Conservation (phyloP, 495 filamentous ascomycete genomes). For the Lasiosphaeria hispida region DNA sequence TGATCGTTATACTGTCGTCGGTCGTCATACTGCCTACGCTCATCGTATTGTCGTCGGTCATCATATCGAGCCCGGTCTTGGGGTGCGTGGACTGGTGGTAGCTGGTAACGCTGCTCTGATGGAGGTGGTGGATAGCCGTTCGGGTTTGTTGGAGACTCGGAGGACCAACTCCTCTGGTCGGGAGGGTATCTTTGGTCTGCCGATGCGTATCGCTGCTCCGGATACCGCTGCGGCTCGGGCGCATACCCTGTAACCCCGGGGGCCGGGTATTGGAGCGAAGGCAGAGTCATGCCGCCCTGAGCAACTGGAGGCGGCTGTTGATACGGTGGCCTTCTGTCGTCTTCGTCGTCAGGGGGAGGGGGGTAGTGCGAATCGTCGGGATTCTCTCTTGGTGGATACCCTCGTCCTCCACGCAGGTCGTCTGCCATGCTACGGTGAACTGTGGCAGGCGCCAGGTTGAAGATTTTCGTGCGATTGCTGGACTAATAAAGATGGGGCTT, state of each 20-base stretch:
- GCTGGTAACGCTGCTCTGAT: conserved; percentile 20
- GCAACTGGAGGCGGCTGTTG: conserved; percentile 32
- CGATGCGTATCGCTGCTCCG: conserved; percentile 15
- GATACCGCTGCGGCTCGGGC: not conserved
- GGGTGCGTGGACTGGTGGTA: conserved; percentile 16
- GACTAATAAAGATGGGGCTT: not conserved
- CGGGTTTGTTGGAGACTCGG: conserved; percentile 20
- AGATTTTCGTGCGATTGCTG: not conserved
- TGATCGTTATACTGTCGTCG: conserved; percentile 21
- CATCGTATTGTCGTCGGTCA: conserved; percentile 13
- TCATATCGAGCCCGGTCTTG: conserved; percentile 13
- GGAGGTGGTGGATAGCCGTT: conserved; percentile 25
- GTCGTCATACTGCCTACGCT: conserved; percentile 21
- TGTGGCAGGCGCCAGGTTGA: conserved; percentile 7
- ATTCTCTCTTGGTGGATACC: conserved; percentile 37
- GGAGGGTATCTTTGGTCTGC: conserved; percentile 22
- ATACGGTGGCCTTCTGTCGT: conserved; percentile 40
- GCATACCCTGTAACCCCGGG: conserved; percentile 16
- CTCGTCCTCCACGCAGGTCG: conserved; percentile 37
- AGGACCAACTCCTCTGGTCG: conserved; percentile 16
- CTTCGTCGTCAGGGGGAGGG: conserved; percentile 46
- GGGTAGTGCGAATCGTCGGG: conserved; percentile 45
- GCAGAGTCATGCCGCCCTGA: conserved; percentile 33
- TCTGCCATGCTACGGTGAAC: conserved; percentile 42
- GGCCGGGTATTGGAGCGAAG: conserved; percentile 28